Evolutionary conservation across 2,329 filamentous ascomycete species (phyloP).

Genomic region (Colletotrichum euphorbiae): DNA sequence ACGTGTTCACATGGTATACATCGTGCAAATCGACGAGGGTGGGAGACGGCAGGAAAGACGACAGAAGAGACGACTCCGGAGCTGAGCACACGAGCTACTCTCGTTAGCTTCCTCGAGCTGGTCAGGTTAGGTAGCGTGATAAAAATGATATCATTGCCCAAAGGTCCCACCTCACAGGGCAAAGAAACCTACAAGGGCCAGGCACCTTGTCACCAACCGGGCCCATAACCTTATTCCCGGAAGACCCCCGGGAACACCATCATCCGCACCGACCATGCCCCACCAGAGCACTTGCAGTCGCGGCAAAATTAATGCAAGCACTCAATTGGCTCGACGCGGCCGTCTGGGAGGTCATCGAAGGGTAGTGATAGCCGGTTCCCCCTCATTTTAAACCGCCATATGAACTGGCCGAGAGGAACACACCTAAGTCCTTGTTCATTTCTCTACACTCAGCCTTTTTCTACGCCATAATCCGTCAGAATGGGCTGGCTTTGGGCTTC

Average conservation of each 20-base stretch:
- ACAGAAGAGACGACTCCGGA: background rate
- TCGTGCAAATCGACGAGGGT: background rate
- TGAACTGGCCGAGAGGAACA: background rate
- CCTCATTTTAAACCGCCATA: constrained; percentile 26
- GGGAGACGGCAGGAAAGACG: background rate
- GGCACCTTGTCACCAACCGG: constrained; percentile 1
- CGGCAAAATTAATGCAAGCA: constrained; percentile 35
- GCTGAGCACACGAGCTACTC: background rate
- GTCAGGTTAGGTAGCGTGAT: background rate
- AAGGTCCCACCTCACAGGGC: constrained; percentile 13
- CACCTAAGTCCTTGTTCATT: no score
- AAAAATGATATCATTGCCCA: constrained; percentile 33
- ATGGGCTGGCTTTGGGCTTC: constrained; percentile 75
- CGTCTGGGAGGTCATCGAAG: constrained; percentile 32
- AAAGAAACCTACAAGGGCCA: background rate
- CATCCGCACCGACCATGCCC: constrained; percentile 27
- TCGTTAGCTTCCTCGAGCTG: constrained; percentile 16
- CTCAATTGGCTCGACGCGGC: constrained; percentile 35
- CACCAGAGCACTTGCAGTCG: constrained; percentile 19
- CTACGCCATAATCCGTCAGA: constrained; percentile 38
- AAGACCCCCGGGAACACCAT: constrained; percentile 17
- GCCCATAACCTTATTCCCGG: constrained; percentile 28
- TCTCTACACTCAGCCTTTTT: no score
- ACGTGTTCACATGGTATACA: constrained; percentile 23
- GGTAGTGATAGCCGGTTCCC: constrained; percentile 32